phyloP scores from a whole-genome alignment of 1,284 basidiomycete species.

The Leccinum variabile region DNA sequence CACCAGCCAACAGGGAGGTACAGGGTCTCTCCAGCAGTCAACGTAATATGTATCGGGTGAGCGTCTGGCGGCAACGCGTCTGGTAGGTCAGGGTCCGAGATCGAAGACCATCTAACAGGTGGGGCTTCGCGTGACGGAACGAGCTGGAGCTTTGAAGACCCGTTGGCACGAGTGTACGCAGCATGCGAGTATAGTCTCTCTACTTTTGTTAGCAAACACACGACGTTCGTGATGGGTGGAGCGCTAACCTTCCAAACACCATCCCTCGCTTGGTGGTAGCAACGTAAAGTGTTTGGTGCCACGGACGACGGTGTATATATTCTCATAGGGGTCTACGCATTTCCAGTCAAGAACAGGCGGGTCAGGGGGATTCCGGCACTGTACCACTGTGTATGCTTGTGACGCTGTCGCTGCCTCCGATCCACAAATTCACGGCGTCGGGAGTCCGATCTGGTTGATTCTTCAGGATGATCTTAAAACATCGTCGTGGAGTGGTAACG shows the following conservation, averaged over 20 bases:
- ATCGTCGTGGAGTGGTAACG: constrained; percentile 19
- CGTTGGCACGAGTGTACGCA: constrained; percentile 49
- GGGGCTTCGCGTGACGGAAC: constrained; percentile 43
- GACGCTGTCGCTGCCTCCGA: constrained; percentile 72
- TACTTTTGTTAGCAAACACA: constrained; percentile 32
- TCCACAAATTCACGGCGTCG: constrained; percentile 92
- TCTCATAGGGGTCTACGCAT: constrained; percentile 82
- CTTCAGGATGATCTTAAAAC: neutral
- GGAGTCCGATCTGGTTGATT: constrained; percentile 54
- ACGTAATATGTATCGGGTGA: constrained; percentile 62
- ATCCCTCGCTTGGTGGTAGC: constrained; percentile 84
- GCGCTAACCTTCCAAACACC: constrained; percentile 70
- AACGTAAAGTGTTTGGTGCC: constrained; percentile 85
- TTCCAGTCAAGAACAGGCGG: constrained; percentile 8
- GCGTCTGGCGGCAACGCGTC: constrained; percentile 49
- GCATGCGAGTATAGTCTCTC: constrained; percentile 72
- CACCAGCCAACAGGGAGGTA: constrained; percentile 91
- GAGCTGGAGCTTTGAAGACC: constrained; percentile 43
- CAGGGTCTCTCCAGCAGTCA: constrained; percentile 76
- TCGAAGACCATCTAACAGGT: constrained; percentile 72
- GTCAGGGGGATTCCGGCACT: constrained; percentile 7
- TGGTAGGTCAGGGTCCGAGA: constrained; percentile 53
- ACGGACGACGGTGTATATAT: constrained; percentile 84
- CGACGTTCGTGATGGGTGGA: neutral
- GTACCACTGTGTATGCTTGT: constrained; percentile 86